A percentile compares a stretch with the other conserved stretches of the same genome.
phyloP scores from a whole-genome alignment of 805 yeast genomes.

The Nakazawaea ernobii region DNA sequence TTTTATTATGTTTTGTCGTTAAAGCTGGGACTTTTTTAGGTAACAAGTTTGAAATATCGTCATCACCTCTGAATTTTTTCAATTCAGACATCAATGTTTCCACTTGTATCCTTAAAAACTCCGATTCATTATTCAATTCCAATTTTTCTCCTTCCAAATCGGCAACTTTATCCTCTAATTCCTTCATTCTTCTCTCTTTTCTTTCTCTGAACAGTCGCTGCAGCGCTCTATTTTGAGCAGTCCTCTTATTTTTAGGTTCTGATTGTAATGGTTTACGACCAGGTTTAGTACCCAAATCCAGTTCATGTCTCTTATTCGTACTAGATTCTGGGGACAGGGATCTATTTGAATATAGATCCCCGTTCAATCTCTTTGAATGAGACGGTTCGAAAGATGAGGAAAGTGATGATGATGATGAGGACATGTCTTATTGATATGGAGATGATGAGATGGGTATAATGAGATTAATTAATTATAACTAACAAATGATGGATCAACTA shows the following conservation, averaged over 20 bases:
- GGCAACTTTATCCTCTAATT: slow-evolving; percentile 73
- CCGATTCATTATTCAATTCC: slow-evolving; percentile 65
- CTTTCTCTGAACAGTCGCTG: slow-evolving; percentile 96
- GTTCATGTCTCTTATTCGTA: slow-evolving; percentile 9
- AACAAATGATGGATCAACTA: no score
- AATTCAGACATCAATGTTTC: slow-evolving; percentile 69
- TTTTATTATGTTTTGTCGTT: neutral
- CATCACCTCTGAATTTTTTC: slow-evolving; percentile 44
- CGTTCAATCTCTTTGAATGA: neutral
- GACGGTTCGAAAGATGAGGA: neutral
- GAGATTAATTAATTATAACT: no score
- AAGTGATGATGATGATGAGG: neutral
- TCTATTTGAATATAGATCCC: neutral
- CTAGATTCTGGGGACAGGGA: neutral
- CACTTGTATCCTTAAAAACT: slow-evolving; percentile 71
- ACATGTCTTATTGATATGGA: neutral
- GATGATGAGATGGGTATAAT: no score
- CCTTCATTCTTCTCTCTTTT: slow-evolving; percentile 81
- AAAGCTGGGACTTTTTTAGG: slow-evolving; percentile 11
- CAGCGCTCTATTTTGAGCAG: slow-evolving; percentile 98
- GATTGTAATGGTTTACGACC: slow-evolving; percentile 77
- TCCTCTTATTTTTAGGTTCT: slow-evolving; percentile 77
- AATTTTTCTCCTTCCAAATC: slow-evolving; percentile 66
- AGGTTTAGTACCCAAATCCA: slow-evolving; percentile 37
- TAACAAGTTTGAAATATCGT: slow-evolving; percentile 6